Evolutionary conservation across 1,284 basidiomycete genomes (phyloP), one percentile per base, ranked within the genome.

Genomic region (Malassezia vespertilionis): DNA sequence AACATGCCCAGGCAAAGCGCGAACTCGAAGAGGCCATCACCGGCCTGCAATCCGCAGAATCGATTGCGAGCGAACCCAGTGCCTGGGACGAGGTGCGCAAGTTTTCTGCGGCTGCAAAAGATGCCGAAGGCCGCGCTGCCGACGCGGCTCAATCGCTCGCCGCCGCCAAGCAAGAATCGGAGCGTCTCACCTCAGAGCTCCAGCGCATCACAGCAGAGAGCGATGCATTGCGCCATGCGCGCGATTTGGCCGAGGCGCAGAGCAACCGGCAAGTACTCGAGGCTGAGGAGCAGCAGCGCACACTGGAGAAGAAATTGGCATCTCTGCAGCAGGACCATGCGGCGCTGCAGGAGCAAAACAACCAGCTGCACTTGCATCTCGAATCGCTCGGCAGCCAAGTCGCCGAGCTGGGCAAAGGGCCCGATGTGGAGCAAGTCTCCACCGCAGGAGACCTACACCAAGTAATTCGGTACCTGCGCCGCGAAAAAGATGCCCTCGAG

Each of bases 401-500:
- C 1, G 76, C 82, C 10, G 78, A 80, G 30, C 86, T 89, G 55
- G 75, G 78, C 1, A 74, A 77, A 11, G 46, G 50, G 20, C 48
- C 42, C 5, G 57, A 55, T 26, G 63, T 56, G 54, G 57, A 46
- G 3, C 21, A 52, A 2, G 50, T 46, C n/a, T 34, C 41, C 24
- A 40, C 40, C 14, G 38, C 53, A 18, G 60, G 63, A 4, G 63
- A 67, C 48, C 74, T 90, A 14, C 82, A 82, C 33, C 80, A 82
- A 27, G 82, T 91, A 15, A 82, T 90, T 36, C 76, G 80, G 1
- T 88, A 84, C 71, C 74, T 90, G 26, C 79, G 86, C 22, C 84
- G 83, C 60, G 86, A 90, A 74, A 88, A 89, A 72, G 85, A 89
- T 65, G 85, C 89, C 45, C 82, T 84, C 32, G 86, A 89, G 55